These are phyloP conservation scores for Camelina laxa DNA, from an alignment of 345 rosid genomes.

Conservation along the genomic window DNA sequence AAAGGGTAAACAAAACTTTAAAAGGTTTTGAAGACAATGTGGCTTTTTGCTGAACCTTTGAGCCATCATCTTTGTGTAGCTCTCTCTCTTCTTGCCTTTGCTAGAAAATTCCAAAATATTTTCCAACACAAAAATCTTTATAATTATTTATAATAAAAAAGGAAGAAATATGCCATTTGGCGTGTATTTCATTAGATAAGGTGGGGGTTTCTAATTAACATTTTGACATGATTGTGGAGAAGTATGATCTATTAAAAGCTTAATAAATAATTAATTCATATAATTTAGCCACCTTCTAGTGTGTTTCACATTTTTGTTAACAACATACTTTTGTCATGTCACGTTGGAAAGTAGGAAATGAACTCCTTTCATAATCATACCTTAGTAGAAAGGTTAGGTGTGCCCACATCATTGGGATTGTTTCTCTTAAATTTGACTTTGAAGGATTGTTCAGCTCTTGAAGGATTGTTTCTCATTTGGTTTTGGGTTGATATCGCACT, in stretches of 20 bases:
- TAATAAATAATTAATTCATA: neutral
- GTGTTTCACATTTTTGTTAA: conserved; percentile 2
- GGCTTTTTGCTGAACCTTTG: conserved; percentile 16
- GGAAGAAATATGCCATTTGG: conserved; percentile 10
- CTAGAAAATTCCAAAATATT: conserved; percentile 34
- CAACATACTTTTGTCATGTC: neutral
- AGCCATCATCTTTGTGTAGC: conserved; percentile 33
- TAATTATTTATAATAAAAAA: neutral
- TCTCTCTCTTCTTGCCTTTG: conserved; percentile 23
- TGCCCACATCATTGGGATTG: neutral
- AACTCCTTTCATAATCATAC: neutral
- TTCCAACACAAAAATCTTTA: conserved; percentile 4
- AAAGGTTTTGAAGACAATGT: conserved; percentile 22
- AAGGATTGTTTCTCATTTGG: neutral
- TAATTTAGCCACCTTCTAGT: neutral
- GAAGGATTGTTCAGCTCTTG: neutral
- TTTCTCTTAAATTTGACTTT: neutral
- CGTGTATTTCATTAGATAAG: conserved; percentile 20
- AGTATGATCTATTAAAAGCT: neutral
- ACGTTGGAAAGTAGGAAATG: neutral
- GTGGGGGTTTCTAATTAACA: conserved; percentile 17
- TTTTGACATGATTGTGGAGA: conserved; percentile 19
- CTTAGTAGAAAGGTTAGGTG: neutral
- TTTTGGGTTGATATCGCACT: neutral
- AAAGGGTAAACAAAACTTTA: conserved; percentile 30